A percentile compares a stretch with the other conserved stretches of the same genome.
Evolutionary conservation across 805 yeast species (phyloP).

Genomic region (Cyberlindnera saturnus): DNA sequence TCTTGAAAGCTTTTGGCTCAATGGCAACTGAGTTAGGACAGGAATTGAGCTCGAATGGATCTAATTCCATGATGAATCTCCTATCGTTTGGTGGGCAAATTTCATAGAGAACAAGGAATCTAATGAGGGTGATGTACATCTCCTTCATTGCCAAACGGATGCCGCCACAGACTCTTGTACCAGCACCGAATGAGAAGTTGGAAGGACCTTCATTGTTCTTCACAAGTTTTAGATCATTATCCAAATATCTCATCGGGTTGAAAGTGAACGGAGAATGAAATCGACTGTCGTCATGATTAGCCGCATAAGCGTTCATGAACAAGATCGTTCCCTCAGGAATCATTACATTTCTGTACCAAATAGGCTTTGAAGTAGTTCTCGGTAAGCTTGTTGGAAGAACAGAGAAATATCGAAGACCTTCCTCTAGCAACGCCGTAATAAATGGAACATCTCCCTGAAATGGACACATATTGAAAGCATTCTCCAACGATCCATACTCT

Average conservation of each 20-base stretch:
- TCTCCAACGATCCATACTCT: conserved; percentile 25
- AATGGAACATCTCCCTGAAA: conserved; percentile 35
- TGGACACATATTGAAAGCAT: conserved; percentile 31
- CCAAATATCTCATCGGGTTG: conserved; percentile 49
- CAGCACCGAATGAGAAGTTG: conserved; percentile 60
- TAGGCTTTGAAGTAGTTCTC: conserved; percentile 46
- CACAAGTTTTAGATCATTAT: conserved; percentile 18
- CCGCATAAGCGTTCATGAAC: conserved; percentile 65
- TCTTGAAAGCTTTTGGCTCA: conserved; percentile 44
- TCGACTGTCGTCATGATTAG: conserved; percentile 50
- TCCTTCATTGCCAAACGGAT: conserved; percentile 58
- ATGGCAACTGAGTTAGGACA: conserved; percentile 56
- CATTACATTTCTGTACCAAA: conserved; percentile 31
- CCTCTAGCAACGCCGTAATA: conserved; percentile 53
- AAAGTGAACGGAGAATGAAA: conserved; percentile 42
- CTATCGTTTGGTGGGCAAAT: conserved; percentile 36
- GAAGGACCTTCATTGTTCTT: conserved; percentile 2
- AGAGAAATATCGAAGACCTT: conserved; percentile 54
- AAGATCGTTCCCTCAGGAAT: conserved; percentile 55
- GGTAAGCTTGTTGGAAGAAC: conserved; percentile 68
- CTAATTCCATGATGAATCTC: conserved; percentile 30
- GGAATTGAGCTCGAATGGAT: conserved; percentile 46
- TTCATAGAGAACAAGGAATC: conserved; percentile 46
- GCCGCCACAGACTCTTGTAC: conserved; percentile 71
- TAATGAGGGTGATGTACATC: conserved; percentile 50